A percentile compares a stretch with the other conserved stretches of the same genome.
These are phyloP conservation scores for Monascus purpureus DNA, from an alignment of 495 filamentous ascomycete genomes.

Conservation along the genomic window DNA sequence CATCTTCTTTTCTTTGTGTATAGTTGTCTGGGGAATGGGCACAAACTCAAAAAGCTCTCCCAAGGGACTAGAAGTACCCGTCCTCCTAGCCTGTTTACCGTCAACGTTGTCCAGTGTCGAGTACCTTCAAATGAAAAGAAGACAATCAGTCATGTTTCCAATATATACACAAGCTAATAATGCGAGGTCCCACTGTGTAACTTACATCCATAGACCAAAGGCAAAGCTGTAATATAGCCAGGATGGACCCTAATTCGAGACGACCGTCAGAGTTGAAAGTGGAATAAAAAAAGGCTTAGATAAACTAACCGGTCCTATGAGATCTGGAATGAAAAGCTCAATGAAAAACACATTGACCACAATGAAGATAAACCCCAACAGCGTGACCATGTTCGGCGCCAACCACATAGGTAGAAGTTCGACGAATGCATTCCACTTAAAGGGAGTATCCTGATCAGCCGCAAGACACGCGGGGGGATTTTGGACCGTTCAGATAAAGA, in stretches of 20 bases:
- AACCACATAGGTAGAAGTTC: conserved; percentile 88
- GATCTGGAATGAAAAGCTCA: conserved; percentile 74
- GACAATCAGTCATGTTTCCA: not conserved
- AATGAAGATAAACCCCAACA: conserved; percentile 90
- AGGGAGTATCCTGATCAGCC: not conserved
- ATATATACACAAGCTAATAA: conserved; percentile 6
- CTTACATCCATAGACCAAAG: conserved; percentile 80
- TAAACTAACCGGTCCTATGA: conserved; percentile 68
- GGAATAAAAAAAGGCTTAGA: not conserved
- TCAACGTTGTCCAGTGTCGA: conserved; percentile 98
- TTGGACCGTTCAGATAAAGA: not conserved
- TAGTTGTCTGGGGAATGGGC: conserved; percentile 1
- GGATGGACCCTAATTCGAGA: conserved; percentile 49
- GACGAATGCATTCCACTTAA: conserved; percentile 93
- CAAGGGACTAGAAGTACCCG: conserved; percentile 84
- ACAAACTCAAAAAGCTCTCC: conserved; percentile 90
- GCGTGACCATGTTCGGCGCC: conserved; percentile 93
- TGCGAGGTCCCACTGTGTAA: not conserved
- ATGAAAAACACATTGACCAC: conserved; percentile 71
- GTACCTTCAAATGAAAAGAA: conserved; percentile 40
- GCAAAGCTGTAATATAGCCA: conserved; percentile 96
- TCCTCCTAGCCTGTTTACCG: conserved; percentile 90
- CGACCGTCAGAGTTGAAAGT: conserved; percentile 12
- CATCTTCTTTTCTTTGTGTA: too few relatives aligned
- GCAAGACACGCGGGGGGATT: not conserved